Percentiles rank a stretch among this genome's conserved stretches.
These are phyloP conservation scores for Cyclanthera cordifolia DNA, from an alignment of 306 rosid species.

Conservation along the genomic window DNA sequence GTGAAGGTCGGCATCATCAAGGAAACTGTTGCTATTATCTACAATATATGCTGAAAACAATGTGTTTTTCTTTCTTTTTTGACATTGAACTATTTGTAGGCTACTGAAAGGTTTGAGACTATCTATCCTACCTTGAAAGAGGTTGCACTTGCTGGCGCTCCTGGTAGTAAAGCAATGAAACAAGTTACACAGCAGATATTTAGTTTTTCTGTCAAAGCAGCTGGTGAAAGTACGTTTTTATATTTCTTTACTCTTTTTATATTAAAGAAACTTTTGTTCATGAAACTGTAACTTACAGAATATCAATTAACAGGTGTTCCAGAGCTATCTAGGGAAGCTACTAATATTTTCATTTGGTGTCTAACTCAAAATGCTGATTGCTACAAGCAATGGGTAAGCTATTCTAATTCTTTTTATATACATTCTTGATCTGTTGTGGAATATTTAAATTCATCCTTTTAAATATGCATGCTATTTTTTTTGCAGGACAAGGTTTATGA, in stretches of 20 bases:
- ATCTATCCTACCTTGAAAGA: constrained; percentile 66
- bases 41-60: neutral
- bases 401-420: constrained; percentile 11
- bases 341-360: constrained; percentile 62
- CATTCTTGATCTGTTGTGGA: neutral
- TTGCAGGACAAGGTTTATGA: constrained; percentile 50
- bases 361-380: constrained; percentile 53
- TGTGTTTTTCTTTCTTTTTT: neutral
- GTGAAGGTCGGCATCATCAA: constrained; percentile 42
- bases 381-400: constrained; percentile 84
- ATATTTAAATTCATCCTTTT: constrained; percentile 9
- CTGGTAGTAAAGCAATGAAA: constrained; percentile 88
- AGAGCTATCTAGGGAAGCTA: constrained; percentile 60
- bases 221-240: constrained; percentile 58
- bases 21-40: constrained; percentile 6
- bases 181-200: constrained; percentile 69
- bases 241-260: neutral
- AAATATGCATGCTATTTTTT: constrained; percentile 8
- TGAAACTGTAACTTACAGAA: neutral
- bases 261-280: neutral
- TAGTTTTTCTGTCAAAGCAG: constrained; percentile 48
- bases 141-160: constrained; percentile 73
- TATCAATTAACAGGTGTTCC: constrained; percentile 41
- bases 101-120: constrained; percentile 90
- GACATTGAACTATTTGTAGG: constrained; percentile 32